Evolutionary conservation across 176 grass and related monocot species (phyloP).

Genomic region (Pontederia paniculata): DNA sequence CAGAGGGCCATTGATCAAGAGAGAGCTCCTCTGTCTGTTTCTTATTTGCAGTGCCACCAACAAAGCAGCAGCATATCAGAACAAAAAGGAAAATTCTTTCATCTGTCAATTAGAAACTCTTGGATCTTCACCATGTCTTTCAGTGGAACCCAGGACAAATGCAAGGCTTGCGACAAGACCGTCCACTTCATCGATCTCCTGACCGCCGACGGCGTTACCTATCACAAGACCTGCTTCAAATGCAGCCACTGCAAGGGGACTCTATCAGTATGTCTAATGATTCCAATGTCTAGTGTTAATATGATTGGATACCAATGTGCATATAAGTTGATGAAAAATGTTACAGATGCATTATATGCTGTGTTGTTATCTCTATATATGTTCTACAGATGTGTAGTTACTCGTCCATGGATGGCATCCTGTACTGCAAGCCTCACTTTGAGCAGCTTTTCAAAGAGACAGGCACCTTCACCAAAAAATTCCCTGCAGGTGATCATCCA

Average conservation of each 20-base stretch:
- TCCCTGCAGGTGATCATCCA: conserved; percentile 8
- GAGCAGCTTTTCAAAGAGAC: conserved; percentile 99
- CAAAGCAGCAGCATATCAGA: background rate
- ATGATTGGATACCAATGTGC: background rate
- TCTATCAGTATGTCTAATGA: conserved; percentile 42
- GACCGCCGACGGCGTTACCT: conserved; percentile 34
- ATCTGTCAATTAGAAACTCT: background rate
- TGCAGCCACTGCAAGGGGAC: conserved; percentile 33
- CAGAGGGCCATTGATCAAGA: background rate
- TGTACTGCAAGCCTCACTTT: conserved; percentile 96
- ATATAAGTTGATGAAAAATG: background rate
- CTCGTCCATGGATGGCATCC: conserved; percentile 92
- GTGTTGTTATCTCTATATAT: conserved; percentile 1
- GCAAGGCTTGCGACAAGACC: conserved; percentile 78
- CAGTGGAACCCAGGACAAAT: conserved; percentile 91
- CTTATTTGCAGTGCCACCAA: background rate
- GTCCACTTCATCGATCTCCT: conserved; percentile 97
- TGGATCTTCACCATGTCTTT: conserved; percentile 65
- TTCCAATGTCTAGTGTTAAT: background rate
- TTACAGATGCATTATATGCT: too few species aligned
- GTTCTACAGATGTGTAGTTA: conserved; percentile 71
- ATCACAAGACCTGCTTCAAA: conserved; percentile 19
- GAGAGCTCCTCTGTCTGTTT: too few species aligned
- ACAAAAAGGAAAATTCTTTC: background rate
- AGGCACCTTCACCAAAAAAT: conserved; percentile 87